Base-by-base conservation (phyloP, 2,329 filamentous ascomycete species). In the Pseudogymnoascus sp. region DNA sequence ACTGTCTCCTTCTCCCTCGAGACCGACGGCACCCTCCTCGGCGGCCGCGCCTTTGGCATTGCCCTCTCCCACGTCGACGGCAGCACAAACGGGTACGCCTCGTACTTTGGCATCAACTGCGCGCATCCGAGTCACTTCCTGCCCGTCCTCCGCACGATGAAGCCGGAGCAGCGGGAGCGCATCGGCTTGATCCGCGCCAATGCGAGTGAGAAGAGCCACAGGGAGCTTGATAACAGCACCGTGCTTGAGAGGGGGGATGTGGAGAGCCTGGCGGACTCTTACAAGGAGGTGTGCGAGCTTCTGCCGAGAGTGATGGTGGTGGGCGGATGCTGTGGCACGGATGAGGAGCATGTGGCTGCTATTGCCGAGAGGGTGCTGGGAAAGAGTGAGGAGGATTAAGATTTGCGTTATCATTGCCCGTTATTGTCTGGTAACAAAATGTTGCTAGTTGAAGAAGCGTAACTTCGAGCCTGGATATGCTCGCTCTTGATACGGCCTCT, bases 261-360 rank as follows among this genome's bases (percentile, higher is more conserved):
- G n/a, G 4, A 33, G 49, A 19, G n/a, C 49, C 19, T 55, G 26
- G 49, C 49, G n/a, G 49, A 55, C 8, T 19, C n/a, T 55, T 55
- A 55, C 12, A 55, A 33, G 29, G 49, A 55, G 29, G 29, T 55
- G n/a, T 33, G 26, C 16, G 49, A 55, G 49, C 41, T 64, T 7
- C 19, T 65, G n/a, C 63, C 64, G n/a, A 33, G 16, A 4, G 37
- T 65, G 3, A 31, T 43, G 39, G 64, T 65, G 2, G 31, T 65
- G 4, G 64, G 64, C 10, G 64, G 64, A 0, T 65, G 64, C 14
- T 65, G 64, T 60, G 64, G 64, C 6, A 65, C 63, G 19, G 64
- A 65, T 38, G 63, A 65, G 58, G 64, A 65, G 35, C 64, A 65
- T 16, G 39, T 65, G 6, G 59, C 29, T 4, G 63, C 63, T 26